These are phyloP conservation scores for Candida insectalens DNA, from an alignment of 805 yeast genomes.

Conservation along the genomic window DNA sequence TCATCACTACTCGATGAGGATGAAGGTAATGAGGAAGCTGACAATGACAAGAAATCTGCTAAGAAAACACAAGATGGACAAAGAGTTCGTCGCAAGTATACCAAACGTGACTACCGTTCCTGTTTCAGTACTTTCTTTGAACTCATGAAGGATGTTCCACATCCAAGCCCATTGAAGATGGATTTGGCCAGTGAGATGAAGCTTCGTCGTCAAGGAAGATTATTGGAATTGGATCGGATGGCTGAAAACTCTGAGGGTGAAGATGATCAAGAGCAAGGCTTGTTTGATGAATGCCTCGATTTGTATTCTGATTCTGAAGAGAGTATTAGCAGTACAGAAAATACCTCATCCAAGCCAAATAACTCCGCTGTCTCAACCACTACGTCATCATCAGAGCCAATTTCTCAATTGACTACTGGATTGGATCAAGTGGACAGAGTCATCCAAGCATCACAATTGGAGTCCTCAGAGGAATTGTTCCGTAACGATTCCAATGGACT, in stretches of 20 bases:
- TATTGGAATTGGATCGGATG: constrained; percentile 16
- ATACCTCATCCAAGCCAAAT: neutral
- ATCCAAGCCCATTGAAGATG: constrained; percentile 15
- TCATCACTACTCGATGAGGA: neutral
- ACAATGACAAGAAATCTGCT: neutral
- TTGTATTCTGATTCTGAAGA: constrained; percentile 7
- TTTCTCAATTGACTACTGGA: constrained; percentile 13
- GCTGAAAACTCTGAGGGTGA: constrained; percentile 10
- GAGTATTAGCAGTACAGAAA: neutral
- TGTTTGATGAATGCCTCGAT: constrained; percentile 1
- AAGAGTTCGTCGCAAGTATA: neutral
- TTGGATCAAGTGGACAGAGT: constrained; percentile 22
- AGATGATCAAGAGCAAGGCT: constrained; percentile 3
- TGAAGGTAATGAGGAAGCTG: neutral
- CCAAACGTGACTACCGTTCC: constrained; percentile 15
- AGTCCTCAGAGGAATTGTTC: neutral
- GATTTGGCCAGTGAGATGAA: constrained; percentile 21
- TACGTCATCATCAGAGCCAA: no score
- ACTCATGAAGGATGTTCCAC: constrained; percentile 16
- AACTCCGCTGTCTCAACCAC: neutral
- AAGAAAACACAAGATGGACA: no score
- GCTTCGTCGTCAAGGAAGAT: constrained; percentile 21
- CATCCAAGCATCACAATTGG: constrained; percentile 12
- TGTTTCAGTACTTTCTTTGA: constrained; percentile 18
- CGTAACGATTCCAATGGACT: neutral